Evolutionary conservation across 352 stramenopile species (phyloP).

Genomic region (Phytophthora idaei): DNA sequence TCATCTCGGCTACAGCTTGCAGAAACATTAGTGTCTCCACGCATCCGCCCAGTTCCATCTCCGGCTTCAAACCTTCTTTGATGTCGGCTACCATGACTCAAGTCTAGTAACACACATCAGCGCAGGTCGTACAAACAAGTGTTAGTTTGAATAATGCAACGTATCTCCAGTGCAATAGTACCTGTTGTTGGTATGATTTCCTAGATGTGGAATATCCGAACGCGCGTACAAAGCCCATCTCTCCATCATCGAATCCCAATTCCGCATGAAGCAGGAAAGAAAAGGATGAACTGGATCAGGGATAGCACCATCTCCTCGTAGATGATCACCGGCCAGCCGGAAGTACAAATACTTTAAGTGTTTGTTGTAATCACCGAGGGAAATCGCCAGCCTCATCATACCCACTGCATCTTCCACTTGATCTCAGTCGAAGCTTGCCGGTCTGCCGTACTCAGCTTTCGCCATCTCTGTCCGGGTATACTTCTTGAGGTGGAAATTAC

Average conservation of each 20-base stretch:
- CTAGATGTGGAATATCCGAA: neutral
- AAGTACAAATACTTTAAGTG: conserved; percentile 2
- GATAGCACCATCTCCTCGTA: neutral
- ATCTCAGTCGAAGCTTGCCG: neutral
- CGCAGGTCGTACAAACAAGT: neutral
- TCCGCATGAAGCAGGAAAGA: conserved; percentile 11
- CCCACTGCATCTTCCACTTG: neutral
- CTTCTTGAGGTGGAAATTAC: neutral
- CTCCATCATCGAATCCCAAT: conserved; percentile 17
- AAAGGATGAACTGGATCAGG: conserved; percentile 7
- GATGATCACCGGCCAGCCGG: neutral
- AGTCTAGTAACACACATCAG: neutral
- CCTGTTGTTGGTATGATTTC: neutral
- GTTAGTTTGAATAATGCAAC: neutral
- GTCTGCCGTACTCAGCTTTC: neutral
- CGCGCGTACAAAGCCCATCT: conserved; percentile 2
- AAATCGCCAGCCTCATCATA: neutral
- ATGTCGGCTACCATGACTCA: neutral
- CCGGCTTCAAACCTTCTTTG: neutral
- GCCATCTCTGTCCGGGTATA: conserved; percentile 1
- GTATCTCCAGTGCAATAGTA: neutral
- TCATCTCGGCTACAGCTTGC: neutral
- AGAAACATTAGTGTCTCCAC: neutral
- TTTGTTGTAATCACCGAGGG: neutral
- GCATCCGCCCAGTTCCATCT: neutral